phyloP scores from a whole-genome alignment of 306 rosid genomes.

The Dalbergia oliveri region DNA sequence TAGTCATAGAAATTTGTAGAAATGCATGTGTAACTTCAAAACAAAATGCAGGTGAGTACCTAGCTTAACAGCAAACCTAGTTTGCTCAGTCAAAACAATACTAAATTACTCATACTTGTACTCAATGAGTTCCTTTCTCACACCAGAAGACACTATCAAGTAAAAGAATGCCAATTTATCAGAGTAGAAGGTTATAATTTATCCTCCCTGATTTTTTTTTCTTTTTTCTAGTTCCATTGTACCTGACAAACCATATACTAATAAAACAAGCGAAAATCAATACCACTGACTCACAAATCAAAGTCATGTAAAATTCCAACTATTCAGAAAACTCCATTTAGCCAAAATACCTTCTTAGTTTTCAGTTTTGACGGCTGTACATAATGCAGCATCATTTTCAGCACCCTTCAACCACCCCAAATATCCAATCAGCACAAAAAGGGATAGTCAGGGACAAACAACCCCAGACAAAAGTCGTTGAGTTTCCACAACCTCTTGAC shows the following conservation, averaged over 20 bases:
- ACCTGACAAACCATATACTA: background rate
- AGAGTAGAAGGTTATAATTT: background rate
- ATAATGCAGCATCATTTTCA: constrained; percentile 75
- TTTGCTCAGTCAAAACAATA: constrained; percentile 16
- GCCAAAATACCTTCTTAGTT: constrained; percentile 69
- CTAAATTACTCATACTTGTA: background rate
- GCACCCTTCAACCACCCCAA: constrained; percentile 19
- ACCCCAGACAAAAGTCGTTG: background rate
- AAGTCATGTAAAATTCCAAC: background rate
- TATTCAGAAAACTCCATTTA: background rate
- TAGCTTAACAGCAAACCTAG: no score
- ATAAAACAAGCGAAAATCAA: constrained; percentile 9
- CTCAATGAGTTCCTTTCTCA: background rate
- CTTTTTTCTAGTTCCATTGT: background rate
- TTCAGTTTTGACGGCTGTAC: constrained; percentile 68
- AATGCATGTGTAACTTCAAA: constrained; percentile 12
- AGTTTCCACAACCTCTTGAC: background rate
- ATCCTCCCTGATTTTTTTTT: background rate
- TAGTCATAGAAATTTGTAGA: background rate
- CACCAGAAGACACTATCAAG: constrained; percentile 37
- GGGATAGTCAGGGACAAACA: background rate
- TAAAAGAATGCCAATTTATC: background rate
- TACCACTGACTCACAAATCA: background rate
- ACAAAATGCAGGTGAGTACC: background rate
- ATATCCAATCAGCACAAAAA: constrained; percentile 16